A percentile compares a stretch with the other conserved stretches of the same genome.
phyloP scores from a whole-genome alignment of 208 protist genomes.

The Acanthamoeba triangularis region DNA sequence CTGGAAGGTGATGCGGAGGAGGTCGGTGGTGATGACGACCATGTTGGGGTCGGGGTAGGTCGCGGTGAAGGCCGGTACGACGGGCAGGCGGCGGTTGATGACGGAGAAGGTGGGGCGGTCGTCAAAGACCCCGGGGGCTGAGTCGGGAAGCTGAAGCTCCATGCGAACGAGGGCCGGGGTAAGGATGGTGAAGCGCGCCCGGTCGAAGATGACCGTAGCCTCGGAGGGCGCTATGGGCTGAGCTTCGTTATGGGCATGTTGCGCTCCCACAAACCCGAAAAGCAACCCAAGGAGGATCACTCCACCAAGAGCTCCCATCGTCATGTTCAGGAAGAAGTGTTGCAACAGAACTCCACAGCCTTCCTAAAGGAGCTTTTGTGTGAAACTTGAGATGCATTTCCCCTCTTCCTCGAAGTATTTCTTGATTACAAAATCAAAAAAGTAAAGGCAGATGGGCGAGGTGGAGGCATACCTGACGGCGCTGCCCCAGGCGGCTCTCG shows the following conservation, averaged over 20 bases:
- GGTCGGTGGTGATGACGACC: conserved; percentile 31
- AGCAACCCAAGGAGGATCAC: no score
- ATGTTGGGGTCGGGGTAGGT: background rate
- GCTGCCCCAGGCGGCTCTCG: conserved; percentile 45
- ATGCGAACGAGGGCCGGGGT: conserved; percentile 58
- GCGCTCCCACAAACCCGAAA: no score
- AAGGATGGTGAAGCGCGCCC: conserved; percentile 69
- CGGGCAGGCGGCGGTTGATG: conserved; percentile 31
- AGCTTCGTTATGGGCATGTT: background rate
- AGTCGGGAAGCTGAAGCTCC: background rate
- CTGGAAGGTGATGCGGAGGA: conserved; percentile 46
- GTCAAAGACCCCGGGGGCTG: background rate
- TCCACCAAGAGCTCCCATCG: background rate
- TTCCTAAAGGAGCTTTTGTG: background rate
- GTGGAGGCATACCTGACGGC: conserved; percentile 32
- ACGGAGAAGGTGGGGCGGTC: conserved; percentile 65
- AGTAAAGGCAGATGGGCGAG: background rate
- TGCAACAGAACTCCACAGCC: background rate
- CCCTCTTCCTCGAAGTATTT: background rate
- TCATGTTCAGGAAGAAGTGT: background rate
- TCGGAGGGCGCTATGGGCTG: conserved; percentile 35
- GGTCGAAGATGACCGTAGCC: conserved; percentile 31
- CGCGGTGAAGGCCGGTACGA: conserved; percentile 8
- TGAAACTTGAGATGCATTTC: no score
- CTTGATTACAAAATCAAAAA: background rate